Conservation (phyloP, 805 yeast genomes). For the Nematodospora valgi region DNA sequence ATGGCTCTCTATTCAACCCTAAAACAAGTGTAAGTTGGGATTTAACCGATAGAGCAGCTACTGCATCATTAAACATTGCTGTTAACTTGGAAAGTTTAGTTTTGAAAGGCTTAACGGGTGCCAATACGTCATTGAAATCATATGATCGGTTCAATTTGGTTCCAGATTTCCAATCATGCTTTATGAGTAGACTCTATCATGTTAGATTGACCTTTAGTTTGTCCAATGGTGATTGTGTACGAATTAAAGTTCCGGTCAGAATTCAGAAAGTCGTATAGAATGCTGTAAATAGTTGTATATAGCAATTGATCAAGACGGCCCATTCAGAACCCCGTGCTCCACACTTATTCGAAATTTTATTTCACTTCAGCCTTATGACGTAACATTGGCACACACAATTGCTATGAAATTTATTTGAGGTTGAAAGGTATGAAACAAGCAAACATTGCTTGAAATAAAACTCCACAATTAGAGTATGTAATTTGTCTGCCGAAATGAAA, state of each 20-base stretch:
- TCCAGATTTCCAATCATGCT: slow-evolving; percentile 38
- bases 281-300: no score
- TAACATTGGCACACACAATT: no score
- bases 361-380: no score
- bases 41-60: slow-evolving; percentile 2
- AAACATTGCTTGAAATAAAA: no score
- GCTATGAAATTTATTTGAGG: no score
- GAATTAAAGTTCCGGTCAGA: slow-evolving; percentile 28
- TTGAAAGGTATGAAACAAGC: no score
- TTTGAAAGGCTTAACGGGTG: slow-evolving; percentile 13
- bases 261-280: slow-evolving; percentile 23
- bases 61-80: slow-evolving; percentile 13
- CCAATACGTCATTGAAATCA: slow-evolving; percentile 5
- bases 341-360: no score
- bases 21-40: slow-evolving; percentile 7
- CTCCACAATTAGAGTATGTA: no score
- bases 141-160: slow-evolving; percentile 28
- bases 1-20: slow-evolving; percentile 5
- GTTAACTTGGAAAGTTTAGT: slow-evolving; percentile 13
- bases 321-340: no score
- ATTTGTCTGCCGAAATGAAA: no score
- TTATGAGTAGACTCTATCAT: slow-evolving; percentile 30
- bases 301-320: no score
- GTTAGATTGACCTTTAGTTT: slow-evolving; percentile 19
- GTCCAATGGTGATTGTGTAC: slow-evolving; percentile 18